Base-by-base conservation (phyloP, 139 green algal species). In the Tetratostichococcus sp. region DNA sequence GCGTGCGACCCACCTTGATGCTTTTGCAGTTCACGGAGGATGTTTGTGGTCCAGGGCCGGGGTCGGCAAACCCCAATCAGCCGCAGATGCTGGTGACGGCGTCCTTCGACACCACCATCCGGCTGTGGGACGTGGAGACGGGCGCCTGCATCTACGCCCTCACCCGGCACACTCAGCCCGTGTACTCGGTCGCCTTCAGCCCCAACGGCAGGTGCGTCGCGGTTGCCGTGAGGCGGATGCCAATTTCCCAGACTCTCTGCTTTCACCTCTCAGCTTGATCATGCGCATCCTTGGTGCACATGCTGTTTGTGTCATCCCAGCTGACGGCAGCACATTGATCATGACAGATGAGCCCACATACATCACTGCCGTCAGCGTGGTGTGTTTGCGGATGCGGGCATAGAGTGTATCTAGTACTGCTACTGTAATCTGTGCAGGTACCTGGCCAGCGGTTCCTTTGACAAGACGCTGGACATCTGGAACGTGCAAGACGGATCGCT, bases 161-260 rank as follows among this genome's bases (percentile, higher is more conserved):
- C 65, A 80, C 74, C 11, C 65, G 78, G 17, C 89, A 97, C 83
- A 86, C 43, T 25, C 86, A 94, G 26, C 84, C 92, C 0, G 91
- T 97, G 8, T 97, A 96, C 84, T 92, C 82, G 1, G 83, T 97
- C 5, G 83, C 90, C 1, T 97, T 96, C 80, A 89, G 79, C 39
- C 93, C 93, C 30, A 87, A 91, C 43, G 91, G 91, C 30, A 25
- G 50, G 50, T 26, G 50, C 11, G 50, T 62, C 26, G 22, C 50
- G 22, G 14, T 2, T 62, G 17, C 19, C 50, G 50, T 2, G 17
- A 62, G 11, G 8, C 39, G 8, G 8, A 8, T 50, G 8, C 14
- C 39, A 14, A 8, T 14, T 22, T 14, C 39, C 39, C 39, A 8
- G 39, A 8, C 39, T n/a, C n/a, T n/a, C n/a, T n/a, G n/a, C n/a